Conservation (phyloP, 345 rosid genomes). For the Adansonia digitata region DNA sequence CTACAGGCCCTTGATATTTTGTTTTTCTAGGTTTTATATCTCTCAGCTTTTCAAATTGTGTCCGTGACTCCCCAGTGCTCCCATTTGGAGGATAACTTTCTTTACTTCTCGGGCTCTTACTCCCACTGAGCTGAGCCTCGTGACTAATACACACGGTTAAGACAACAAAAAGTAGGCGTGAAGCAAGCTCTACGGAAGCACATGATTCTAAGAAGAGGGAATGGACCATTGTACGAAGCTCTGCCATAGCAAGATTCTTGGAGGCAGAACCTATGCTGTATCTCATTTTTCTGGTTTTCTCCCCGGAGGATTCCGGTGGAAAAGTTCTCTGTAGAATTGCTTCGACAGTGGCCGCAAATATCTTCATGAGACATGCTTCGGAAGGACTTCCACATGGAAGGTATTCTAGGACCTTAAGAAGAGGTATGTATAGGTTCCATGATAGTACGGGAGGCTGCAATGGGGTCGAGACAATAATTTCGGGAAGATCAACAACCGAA, state of each 20-base stretch:
- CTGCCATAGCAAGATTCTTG: conserved; percentile 89
- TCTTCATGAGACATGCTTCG: conserved; percentile 96
- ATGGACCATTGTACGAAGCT: conserved; percentile 97
- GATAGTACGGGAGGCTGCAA: conserved; percentile 87
- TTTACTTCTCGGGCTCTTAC: conserved; percentile 64
- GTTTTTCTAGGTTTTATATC: conserved; percentile 39
- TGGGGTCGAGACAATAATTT: conserved; percentile 87
- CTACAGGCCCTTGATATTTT: conserved; percentile 89
- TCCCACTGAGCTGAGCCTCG: conserved; percentile 80
- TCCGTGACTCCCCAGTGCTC: conserved; percentile 34
- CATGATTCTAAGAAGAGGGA: conserved; percentile 87
- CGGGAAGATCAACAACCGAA: conserved; percentile 97
- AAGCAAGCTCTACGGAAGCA: conserved; percentile 87
- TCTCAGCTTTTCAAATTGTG: conserved; percentile 31
- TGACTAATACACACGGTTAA: conserved; percentile 94
- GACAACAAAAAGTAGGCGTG: conserved; percentile 90
- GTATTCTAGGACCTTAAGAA: conserved; percentile 93
- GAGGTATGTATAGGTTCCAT: conserved; percentile 95
- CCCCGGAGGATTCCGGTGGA: conserved; percentile 58
- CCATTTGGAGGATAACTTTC: conserved; percentile 35
- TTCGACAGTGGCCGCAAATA: conserved; percentile 94
- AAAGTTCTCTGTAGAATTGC: conserved; percentile 85
- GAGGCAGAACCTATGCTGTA: conserved; percentile 58
- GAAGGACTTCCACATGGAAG: conserved; percentile 98
- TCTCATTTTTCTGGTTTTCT: conserved; percentile 48